Base-by-base conservation (phyloP, 805 yeast species). In the Ascoidea rubescens region DNA sequence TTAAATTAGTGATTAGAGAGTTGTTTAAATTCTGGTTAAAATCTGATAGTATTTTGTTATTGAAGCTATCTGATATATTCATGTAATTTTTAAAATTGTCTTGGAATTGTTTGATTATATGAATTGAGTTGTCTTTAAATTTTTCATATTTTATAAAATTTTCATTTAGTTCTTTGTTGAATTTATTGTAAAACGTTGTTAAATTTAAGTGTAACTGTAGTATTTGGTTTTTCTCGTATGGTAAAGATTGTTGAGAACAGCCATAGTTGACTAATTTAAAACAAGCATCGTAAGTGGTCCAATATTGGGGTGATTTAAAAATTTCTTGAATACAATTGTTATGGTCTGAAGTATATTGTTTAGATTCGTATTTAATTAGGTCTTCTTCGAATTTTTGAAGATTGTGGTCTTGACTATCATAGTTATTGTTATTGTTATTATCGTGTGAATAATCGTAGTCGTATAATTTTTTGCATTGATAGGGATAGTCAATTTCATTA, bases 271-370 rank as follows among this genome's bases (percentile, higher is more conserved):
- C 46, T 12, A 48, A n/a, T 45, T 55, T 55, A 50, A 51, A 55
- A 48, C 52, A 49, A 1, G 48, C 45, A 46, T 55, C 57, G 32
- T 46, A 55, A 10, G 56, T 55, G 6, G 56, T 55, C 57, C 57
- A 55, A 21, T 45, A 51, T 30, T 55, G 57, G 5, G 57, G 54
- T 5, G 46, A n/a, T 48, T 48, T 30, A 43, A 51, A 55, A 4
- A 55, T 51, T 30, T 43, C n/a, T 16, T 28, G 42, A 12, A 51
- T 51, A 42, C 55, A 53, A 7, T 28, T 31, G n/a, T 31, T 8
- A 16, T 14, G 3, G 12, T 47, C 37, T 46, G 16, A 14, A 8
- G 28, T 21, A 31, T 49, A 50, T 8, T 50, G 49, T 45, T 5
- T 32, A n/a, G 50, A 43, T 17, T 28, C 7, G 4, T 10, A 14